Evolutionary conservation across 2,329 filamentous ascomycete genomes (phyloP).

Genomic region (Penicillium brevicompactum): DNA sequence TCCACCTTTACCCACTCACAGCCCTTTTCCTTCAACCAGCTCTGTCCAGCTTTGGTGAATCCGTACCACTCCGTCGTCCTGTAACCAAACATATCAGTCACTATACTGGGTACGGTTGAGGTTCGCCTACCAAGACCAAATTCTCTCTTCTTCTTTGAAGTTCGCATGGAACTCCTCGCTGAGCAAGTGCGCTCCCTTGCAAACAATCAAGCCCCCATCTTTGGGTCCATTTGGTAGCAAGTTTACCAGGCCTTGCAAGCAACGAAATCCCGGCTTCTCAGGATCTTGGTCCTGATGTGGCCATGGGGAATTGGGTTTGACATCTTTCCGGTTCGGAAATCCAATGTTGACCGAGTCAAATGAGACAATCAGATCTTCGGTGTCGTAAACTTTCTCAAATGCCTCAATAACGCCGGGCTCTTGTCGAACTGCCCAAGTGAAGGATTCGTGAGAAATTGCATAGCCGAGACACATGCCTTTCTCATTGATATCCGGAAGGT

Average conservation of each 20-base stretch:
- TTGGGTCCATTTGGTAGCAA: slow-evolving; percentile 13
- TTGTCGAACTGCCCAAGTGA: slow-evolving; percentile 50
- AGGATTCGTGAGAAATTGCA: slow-evolving; percentile 51
- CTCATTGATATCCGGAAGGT: slow-evolving; percentile 46
- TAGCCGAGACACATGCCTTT: slow-evolving; percentile 54
- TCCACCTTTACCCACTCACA: slow-evolving; percentile 38
- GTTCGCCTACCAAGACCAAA: slow-evolving; percentile 23
- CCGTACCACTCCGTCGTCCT: slow-evolving; percentile 31
- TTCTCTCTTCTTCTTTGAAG: slow-evolving; percentile 29
- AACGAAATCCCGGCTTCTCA: slow-evolving; percentile 50
- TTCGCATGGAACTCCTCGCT: slow-evolving; percentile 33
- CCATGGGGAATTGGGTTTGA: slow-evolving; percentile 45
- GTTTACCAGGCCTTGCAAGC: slow-evolving; percentile 33
- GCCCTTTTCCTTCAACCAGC: slow-evolving; percentile 34
- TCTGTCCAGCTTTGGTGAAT: slow-evolving; percentile 30
- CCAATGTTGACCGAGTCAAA: slow-evolving; percentile 53
- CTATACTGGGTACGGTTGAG: background rate
- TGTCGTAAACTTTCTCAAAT: slow-evolving; percentile 51
- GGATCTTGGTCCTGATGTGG: slow-evolving; percentile 52
- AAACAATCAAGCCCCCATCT: slow-evolving; percentile 37
- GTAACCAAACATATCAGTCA: background rate
- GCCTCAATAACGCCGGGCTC: slow-evolving; percentile 50
- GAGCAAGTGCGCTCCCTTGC: slow-evolving; percentile 32
- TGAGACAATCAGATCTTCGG: slow-evolving; percentile 53
- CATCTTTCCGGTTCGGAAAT: slow-evolving; percentile 38